Evolutionary conservation across 495 filamentous ascomycete genomes (phyloP).

Genomic region (Elasticomyces elasticus): DNA sequence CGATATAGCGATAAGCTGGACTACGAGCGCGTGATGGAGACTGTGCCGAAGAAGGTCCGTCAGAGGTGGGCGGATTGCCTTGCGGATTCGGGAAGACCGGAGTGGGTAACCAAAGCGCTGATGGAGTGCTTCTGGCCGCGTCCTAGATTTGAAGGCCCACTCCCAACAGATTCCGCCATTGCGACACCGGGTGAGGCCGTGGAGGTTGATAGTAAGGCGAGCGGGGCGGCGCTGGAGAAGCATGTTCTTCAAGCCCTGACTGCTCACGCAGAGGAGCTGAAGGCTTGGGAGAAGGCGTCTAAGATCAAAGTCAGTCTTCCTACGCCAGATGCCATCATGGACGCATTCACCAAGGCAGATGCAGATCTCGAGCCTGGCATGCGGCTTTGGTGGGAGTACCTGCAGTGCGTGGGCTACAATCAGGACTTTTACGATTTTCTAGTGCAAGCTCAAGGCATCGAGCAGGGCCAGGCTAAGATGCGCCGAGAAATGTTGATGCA

Average conservation of each 20-base stretch:
- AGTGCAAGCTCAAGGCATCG: conserved; percentile 12
- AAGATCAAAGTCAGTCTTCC: conserved; percentile 21
- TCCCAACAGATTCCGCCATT: conserved; percentile 5
- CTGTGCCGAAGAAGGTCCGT: conserved; percentile 26
- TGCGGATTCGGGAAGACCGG: conserved; percentile 18
- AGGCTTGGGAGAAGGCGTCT: conserved; percentile 28
- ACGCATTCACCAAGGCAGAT: conserved; percentile 30
- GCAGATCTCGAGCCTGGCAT: conserved; percentile 26
- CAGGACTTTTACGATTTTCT: conserved; percentile 25
- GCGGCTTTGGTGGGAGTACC: conserved; percentile 34
- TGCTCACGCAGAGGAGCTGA: conserved; percentile 24
- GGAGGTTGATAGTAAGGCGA: neutral
- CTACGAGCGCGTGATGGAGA: conserved; percentile 27
- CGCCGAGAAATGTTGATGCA: neutral
- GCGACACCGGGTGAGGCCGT: neutral
- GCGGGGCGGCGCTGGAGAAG: conserved; percentile 9
- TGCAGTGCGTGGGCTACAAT: conserved; percentile 30
- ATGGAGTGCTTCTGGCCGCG: conserved; percentile 31
- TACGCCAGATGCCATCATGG: conserved; percentile 24
- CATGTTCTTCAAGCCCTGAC: conserved; percentile 12
- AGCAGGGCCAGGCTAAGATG: neutral
- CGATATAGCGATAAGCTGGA: conserved; percentile 32
- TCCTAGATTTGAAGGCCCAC: conserved; percentile 25
- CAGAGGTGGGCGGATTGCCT: conserved; percentile 28
- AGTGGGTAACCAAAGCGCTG: conserved; percentile 29